Base-by-base conservation (phyloP, 2,329 filamentous ascomycete species). In the Claviceps sp. region DNA sequence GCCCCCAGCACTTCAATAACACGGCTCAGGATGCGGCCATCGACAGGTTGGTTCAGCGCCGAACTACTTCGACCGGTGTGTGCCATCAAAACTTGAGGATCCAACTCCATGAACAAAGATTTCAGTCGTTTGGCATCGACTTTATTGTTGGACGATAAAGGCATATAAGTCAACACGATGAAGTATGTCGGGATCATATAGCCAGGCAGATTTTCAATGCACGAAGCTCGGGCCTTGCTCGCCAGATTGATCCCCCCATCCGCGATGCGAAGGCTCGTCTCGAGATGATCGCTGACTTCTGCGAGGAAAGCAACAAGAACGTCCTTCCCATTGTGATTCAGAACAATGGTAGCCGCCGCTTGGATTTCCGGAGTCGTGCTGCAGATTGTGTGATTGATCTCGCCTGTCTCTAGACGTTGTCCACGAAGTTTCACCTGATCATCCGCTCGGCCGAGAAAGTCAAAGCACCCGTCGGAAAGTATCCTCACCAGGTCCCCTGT, bases 141-240 rank as follows among this genome's bases (percentile, higher is more conserved):
- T 63, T 96, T 96, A 66, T 95, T 95, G 64, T 95, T 96, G 6
- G 86, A 72, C 1, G 88, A 94, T 0, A 96, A 72, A 0, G 90
- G 90, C 50, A 96, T 81, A 7, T 71, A 74, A 0, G 81, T 76
- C 7, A 95, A 68, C 3, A 77, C 78, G 23, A 95, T 71, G 53
- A 94, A 81, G 60, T 93, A 87, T 0, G 88, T 90, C 0, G 90
- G 91, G 2, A 96, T 79, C 90, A 96, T 96, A 64, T 96, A 96
- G 0, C 76, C 78, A 0, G 90, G 86, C 3, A 96, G 74, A 22
- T 73, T 79, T 2, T 77, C 71, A 37, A 78, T 77, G 58, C 89
- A 95, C n/a, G 80, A 77, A 23, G 76, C 70, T 56, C 75, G 75
- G 5, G 82, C 77, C 3, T 64, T 63, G 0, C 61, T 64, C 7